A percentile compares a stretch with the other conserved stretches of the same genome.
These are phyloP conservation scores for Diplodia scrobiculata DNA, from an alignment of 2,329 filamentous ascomycete genomes.

Conservation along the genomic window DNA sequence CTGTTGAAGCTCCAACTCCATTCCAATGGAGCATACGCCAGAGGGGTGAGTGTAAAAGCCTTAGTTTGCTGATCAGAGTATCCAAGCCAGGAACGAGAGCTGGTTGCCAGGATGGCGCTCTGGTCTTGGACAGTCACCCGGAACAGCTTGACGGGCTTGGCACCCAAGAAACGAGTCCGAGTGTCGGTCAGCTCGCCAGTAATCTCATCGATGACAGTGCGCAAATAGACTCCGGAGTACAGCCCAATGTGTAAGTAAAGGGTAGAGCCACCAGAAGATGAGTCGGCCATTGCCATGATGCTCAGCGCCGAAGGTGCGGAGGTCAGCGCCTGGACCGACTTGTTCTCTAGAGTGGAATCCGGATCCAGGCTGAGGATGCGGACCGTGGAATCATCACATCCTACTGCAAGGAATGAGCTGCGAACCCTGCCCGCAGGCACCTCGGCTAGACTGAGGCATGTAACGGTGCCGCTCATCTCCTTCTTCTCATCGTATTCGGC, in stretches of 20 bases:
- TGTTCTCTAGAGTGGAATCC: slow-evolving; percentile 86
- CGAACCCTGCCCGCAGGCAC: slow-evolving; percentile 86
- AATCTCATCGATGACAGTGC: slow-evolving; percentile 91
- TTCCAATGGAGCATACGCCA: slow-evolving; percentile 84
- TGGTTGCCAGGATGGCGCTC: slow-evolving; percentile 83
- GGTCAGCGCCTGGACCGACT: slow-evolving; percentile 90
- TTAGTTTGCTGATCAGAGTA: slow-evolving; percentile 87
- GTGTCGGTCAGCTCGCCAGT: slow-evolving; percentile 96
- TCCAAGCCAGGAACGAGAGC: slow-evolving; percentile 92
- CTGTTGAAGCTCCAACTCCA: slow-evolving; percentile 97
- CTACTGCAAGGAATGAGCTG: slow-evolving; percentile 91
- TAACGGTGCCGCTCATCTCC: slow-evolving; percentile 93
- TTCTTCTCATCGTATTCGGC: slow-evolving; percentile 93
- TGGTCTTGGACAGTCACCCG: slow-evolving; percentile 85
- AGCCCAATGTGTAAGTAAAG: slow-evolving; percentile 95
- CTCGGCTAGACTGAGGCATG: slow-evolving; percentile 87
- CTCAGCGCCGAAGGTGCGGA: slow-evolving; percentile 84
- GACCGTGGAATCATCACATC: slow-evolving; percentile 94
- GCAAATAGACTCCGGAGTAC: slow-evolving; percentile 91
- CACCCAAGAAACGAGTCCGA: slow-evolving; percentile 88
- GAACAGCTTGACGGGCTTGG: slow-evolving; percentile 86
- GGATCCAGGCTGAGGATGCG: slow-evolving; percentile 88
- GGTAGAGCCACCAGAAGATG: slow-evolving; percentile 81
- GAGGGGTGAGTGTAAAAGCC: slow-evolving; percentile 85
- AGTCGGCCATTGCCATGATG: slow-evolving; percentile 95